Conservation (phyloP, 495 filamentous ascomycete genomes). For the Tuber microsphaerosporum region DNA sequence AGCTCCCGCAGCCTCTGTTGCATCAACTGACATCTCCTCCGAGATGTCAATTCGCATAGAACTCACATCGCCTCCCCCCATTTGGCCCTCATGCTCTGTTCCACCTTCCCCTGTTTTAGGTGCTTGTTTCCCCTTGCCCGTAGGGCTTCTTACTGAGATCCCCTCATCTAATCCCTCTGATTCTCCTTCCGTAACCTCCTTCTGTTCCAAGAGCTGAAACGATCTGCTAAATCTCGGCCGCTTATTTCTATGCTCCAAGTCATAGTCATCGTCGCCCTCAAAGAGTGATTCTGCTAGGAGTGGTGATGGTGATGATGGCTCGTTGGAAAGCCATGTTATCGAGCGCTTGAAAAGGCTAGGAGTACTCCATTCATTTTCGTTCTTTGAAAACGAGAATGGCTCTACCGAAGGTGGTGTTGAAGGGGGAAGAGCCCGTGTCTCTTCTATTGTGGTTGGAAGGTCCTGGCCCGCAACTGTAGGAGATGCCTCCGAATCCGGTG, state of each 20-base stretch:
- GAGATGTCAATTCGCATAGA: conserved; percentile 6
- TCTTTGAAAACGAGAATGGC: conserved; percentile 22
- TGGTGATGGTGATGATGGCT: conserved; percentile 8
- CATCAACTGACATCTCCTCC: conserved; percentile 26
- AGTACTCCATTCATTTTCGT: conserved; percentile 31
- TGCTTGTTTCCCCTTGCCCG: conserved; percentile 5
- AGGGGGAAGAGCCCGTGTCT: background rate
- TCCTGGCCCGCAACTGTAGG: background rate
- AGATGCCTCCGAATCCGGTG: conserved; percentile 8
- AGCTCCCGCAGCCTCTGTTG: background rate
- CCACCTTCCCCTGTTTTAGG: background rate
- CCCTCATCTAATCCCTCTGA: conserved; percentile 12
- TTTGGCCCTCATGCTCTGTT: background rate
- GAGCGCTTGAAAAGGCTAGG: conserved; percentile 29
- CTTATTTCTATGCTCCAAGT: conserved; percentile 62
- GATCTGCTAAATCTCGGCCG: conserved; percentile 58
- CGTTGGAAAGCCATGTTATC: conserved; percentile 13
- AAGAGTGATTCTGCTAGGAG: conserved; percentile 52
- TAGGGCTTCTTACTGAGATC: background rate
- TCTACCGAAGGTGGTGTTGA: background rate
- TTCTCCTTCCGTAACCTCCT: conserved; percentile 16
- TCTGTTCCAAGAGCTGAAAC: conserved; percentile 29
- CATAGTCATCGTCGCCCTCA: conserved; percentile 58
- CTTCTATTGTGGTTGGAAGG: background rate
- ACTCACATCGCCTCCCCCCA: background rate